Evolutionary conservation across 2,329 filamentous ascomycete species (phyloP).

Genomic region (Microcyclospora tardicrescens): DNA sequence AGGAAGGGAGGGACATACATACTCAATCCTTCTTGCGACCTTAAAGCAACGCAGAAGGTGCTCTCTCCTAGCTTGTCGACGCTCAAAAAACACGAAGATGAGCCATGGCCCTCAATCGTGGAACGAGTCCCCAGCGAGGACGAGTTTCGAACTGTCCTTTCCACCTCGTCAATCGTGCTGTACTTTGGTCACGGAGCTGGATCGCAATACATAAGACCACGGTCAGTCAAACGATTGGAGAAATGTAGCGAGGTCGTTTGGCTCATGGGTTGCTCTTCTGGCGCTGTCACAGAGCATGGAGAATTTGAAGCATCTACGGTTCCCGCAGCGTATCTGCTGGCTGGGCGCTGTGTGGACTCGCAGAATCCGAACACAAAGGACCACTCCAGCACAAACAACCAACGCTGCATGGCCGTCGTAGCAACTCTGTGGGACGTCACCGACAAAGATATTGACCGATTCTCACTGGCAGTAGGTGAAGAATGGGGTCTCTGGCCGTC

Average conservation of each 20-base stretch:
- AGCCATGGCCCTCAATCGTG: slow-evolving; percentile 54
- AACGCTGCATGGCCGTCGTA: slow-evolving; percentile 55
- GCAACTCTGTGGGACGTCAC: slow-evolving; percentile 97
- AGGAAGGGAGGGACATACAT: slow-evolving; percentile 56
- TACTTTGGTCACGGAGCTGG: slow-evolving; percentile 97
- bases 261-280: slow-evolving; percentile 90
- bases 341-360: slow-evolving; percentile 35
- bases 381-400: background rate
- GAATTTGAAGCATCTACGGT: slow-evolving; percentile 87
- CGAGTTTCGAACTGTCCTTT: slow-evolving; percentile 59
- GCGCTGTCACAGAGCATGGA: slow-evolving; percentile 64
- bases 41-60: slow-evolving; percentile 63
- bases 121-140: slow-evolving; percentile 58
- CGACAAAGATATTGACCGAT: slow-evolving; percentile 91
- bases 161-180: slow-evolving; percentile 57
- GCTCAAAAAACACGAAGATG: slow-evolving; percentile 17
- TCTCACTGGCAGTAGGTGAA: slow-evolving; percentile 65
- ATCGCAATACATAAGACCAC: slow-evolving; percentile 80
- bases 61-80: slow-evolving; percentile 54
- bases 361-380: background rate
- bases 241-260: slow-evolving; percentile 43
- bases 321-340: slow-evolving; percentile 82
- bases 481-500: slow-evolving; percentile 61
- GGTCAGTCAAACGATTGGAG: slow-evolving; percentile 61
- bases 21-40: slow-evolving; percentile 76